Evolutionary conservation across 2,329 filamentous ascomycete genomes (phyloP), one percentile per base, ranked within the genome.

Genomic region (Trichoderma endophyticum): DNA sequence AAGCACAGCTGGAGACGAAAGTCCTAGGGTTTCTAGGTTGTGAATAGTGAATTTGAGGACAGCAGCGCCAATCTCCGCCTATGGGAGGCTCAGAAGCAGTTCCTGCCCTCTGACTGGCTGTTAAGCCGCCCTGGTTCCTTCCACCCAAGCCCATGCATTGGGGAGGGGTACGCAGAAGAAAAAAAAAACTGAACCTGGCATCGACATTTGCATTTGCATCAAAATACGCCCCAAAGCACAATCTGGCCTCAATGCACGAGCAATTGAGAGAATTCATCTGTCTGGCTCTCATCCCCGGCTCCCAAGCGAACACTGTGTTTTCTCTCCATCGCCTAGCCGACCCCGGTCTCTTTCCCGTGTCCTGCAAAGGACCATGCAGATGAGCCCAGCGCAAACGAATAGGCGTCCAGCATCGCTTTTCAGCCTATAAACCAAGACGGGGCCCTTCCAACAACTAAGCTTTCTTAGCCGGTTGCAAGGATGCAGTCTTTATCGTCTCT

Each of bases 31-130:
- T 43, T 18, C 43, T 51, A 48, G 43, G 43, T 48, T 34, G 54
- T 36, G 11, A 24, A 69, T 61, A 39, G 30, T 6, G 39, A 36
- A 51, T 51, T 24, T 26, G 14, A 24, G 32, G 21, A 48, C 39
- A n/a, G 34, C 48, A 72, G 60, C 71, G 62, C 48, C 64, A 63
- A 48, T 51, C 68, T 71, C 73, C 64, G 66, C 73, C 71, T 74
- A 72, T 72, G 61, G 73, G 60, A 71, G 30, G 21, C 72, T 70
- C 24, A 73, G 71, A 74, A 73, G 70, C 71, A 70, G 63, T 70
- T 68, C 71, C 61, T 43, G 65, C 62, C 48, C 34, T 76, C 59
- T 78, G 74, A 79, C 74, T 79, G 78, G 78, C 73, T 72, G 56
- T 54, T 34, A 39, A 48, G 4, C 54, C 59, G 36, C 48, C 51